Percentiles rank a stretch among this genome's conserved stretches.
Conservation (phyloP, 2,329 filamentous ascomycete genomes). For the Aspergillus fumigatus region DNA sequence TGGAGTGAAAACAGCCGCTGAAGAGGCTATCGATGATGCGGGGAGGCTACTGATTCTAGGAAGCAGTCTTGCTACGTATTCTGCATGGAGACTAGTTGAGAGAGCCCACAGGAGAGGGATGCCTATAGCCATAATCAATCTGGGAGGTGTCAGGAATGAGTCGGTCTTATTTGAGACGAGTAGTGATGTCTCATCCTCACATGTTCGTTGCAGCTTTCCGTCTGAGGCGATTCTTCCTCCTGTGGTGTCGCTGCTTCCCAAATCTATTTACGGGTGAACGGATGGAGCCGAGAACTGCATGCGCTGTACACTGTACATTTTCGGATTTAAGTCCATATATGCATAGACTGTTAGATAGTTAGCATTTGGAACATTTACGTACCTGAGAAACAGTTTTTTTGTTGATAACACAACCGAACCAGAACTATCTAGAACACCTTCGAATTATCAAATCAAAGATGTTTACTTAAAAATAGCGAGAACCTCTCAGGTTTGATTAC, state of each 20-base stretch:
- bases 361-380: neutral
- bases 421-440: neutral
- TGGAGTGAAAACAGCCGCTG: constrained; percentile 68
- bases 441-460: neutral
- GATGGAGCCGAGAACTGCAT: neutral
- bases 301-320: neutral
- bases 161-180: constrained; percentile 36
- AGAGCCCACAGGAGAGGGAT: constrained; percentile 75
- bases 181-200: constrained; percentile 13
- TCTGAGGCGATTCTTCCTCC: constrained; percentile 40
- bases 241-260: constrained; percentile 31
- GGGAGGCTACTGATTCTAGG: constrained; percentile 74
- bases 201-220: constrained; percentile 41
- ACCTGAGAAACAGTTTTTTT: neutral
- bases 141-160: constrained; percentile 51
- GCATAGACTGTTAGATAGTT: neutral
- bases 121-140: constrained; percentile 81
- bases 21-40: constrained; percentile 72
- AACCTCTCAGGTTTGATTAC: neutral
- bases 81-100: constrained; percentile 85
- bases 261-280: constrained; percentile 2
- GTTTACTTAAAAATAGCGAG: neutral
- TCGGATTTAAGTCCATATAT: neutral
- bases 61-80: constrained; percentile 90
- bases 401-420: neutral